Evolutionary conservation across 116 monocot genomes (phyloP).

Genomic region (Iris pallida): DNA sequence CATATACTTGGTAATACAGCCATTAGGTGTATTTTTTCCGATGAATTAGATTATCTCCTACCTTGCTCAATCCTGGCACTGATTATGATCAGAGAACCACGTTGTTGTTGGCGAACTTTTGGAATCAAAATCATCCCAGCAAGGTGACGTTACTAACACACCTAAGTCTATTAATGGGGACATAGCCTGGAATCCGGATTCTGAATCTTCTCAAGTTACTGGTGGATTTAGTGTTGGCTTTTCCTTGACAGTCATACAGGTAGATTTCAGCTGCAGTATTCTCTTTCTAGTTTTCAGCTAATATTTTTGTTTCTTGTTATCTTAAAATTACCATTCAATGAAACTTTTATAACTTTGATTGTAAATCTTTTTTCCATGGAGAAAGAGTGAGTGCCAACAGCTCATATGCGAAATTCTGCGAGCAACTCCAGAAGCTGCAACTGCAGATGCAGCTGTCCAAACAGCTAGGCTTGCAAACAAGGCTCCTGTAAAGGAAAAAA

Average conservation of each 20-base stretch:
- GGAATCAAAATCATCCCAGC: slow-evolving; percentile 71
- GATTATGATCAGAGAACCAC: slow-evolving; percentile 71
- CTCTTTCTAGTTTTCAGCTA: background rate
- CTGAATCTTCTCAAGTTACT: slow-evolving; percentile 75
- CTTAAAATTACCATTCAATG: background rate
- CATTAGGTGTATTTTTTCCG: background rate
- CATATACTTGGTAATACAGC: slow-evolving; percentile 65
- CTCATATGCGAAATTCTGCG: slow-evolving; percentile 93
- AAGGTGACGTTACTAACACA: slow-evolving; percentile 55
- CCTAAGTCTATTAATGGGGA: slow-evolving; percentile 56
- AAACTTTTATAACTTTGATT: background rate
- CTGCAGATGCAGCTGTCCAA: slow-evolving; percentile 96
- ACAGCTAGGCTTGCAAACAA: slow-evolving; percentile 95
- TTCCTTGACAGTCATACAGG: slow-evolving; percentile 89
- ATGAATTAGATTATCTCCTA: background rate
- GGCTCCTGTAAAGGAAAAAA: slow-evolving; percentile 74
- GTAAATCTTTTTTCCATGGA: slow-evolving; percentile 16
- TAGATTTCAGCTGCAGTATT: slow-evolving; percentile 21
- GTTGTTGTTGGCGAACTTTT: slow-evolving; percentile 85
- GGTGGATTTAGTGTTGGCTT: slow-evolving; percentile 92
- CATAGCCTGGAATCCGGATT: slow-evolving; percentile 64
- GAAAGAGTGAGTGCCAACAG: slow-evolving; percentile 98
- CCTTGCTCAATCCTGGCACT: slow-evolving; percentile 11
- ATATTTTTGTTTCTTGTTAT: background rate
- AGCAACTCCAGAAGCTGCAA: slow-evolving; percentile 98